Percentiles rank a stretch among this genome's conserved stretches.
These are phyloP conservation scores for Warburgia ugandensis DNA, from an alignment of 164 flowering plant species.

Conservation along the genomic window DNA sequence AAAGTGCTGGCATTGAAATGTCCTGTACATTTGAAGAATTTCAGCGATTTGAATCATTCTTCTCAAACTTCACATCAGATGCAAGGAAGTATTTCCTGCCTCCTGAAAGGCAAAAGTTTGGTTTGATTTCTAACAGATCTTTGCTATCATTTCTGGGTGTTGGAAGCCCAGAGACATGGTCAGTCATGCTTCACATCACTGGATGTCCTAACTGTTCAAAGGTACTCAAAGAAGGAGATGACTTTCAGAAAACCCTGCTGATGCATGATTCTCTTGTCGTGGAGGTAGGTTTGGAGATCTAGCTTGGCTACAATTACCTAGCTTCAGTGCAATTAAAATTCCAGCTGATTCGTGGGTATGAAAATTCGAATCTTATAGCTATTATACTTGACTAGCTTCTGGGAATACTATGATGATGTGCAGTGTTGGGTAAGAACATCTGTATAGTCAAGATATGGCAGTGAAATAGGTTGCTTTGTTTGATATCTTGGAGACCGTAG, in stretches of 20 bases:
- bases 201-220: constrained; percentile 72
- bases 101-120: constrained; percentile 70
- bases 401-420: too few relatives aligned
- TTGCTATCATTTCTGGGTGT: constrained; percentile 55
- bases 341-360: not conserved
- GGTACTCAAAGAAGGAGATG: constrained; percentile 44
- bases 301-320: not conserved
- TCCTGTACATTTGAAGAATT: constrained; percentile 54
- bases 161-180: constrained; percentile 50
- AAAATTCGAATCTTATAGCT: too few relatives aligned
- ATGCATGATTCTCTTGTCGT: constrained; percentile 31
- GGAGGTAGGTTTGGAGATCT: constrained; percentile 42
- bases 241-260: constrained; percentile 32
- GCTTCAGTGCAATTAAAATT: not conserved
- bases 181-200: constrained; percentile 33
- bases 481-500: too few relatives aligned
- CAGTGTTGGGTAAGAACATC: too few relatives aligned
- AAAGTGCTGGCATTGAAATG: constrained; percentile 8
- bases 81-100: constrained; percentile 70
- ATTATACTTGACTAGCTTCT: too few relatives aligned
- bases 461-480: too few relatives aligned
- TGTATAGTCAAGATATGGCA: too few relatives aligned
- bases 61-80: constrained; percentile 38
- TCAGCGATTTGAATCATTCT: constrained; percentile 46
- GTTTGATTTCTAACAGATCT: constrained; percentile 49